Base-by-base conservation (phyloP, 306 rosid species). In the Pyrus pyrifolia region DNA sequence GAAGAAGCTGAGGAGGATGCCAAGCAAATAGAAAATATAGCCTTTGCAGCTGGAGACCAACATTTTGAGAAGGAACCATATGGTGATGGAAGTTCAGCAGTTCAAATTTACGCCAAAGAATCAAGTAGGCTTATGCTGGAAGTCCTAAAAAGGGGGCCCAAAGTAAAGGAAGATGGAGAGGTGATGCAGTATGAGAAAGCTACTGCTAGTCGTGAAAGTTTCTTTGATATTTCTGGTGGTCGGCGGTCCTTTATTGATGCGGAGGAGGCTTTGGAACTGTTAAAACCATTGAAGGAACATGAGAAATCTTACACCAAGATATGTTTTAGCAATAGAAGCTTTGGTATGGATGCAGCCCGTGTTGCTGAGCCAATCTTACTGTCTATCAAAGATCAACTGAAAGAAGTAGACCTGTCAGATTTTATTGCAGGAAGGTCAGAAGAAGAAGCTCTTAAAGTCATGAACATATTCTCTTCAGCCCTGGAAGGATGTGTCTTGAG, bases 71-170 rank as follows among this genome's bases (percentile, higher is more conserved):
- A 89, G 83, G 96, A 93, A 81, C 85, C 93, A 58, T 87, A 91
- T 78, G 90, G 90, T 67, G 98, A 93, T 76, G 98, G 96, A 75
- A 89, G 91, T 80, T 89, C 91, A 75, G 91, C 96, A 8, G 96
- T 93, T 80, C 93, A 91, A 81, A 82, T 93, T 81, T 93, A 93
- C 80, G 96, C 98, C 64, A 91, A 89, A 85, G 96, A 93, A 45
- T 93, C 98, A 9, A 93, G 98, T 80, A 91, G 85, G 86, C 93
- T 89, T 69, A 93, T 91, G 96, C 81, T 93, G 90, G 96, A 87
- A 42, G 89, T 86, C 78, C 78, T 93, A 81, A 93, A 93, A 84
- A 84, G 96, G 78, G 96, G 98, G 19, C 95, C 95, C 1, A 88
- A 59, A 75, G 51, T 6, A 49, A 86, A 88, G 85, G 95, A 82